Base-by-base conservation (phyloP, 2,329 filamentous ascomycete genomes). In the Aspergillus sp. region DNA sequence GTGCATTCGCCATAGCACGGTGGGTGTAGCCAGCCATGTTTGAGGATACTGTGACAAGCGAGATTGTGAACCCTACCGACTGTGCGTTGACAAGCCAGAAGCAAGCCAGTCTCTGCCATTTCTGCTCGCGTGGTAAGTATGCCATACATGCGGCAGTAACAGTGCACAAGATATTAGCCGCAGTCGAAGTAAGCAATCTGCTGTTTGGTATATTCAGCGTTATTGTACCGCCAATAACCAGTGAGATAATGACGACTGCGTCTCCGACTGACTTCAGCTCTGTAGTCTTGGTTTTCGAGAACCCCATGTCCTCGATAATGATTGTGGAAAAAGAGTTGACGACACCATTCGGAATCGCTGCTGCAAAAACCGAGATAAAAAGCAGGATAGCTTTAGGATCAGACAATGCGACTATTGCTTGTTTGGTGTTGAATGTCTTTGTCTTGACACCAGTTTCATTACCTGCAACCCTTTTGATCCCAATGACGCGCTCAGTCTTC, bases 1-100 rank as follows among this genome's bases (percentile, higher is more conserved):
- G 46, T 2, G 72, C 72, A 57, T 66, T 73, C 2, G 73, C 72
- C 39, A 73, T 53, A 4, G 69, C 63, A 3, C 72, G 61, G 54
- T 75, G 72, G 1, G 72, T 76, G 56, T 75, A 75, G 1, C 73
- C 72, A 2, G 70, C 73, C 71, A 76, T 75, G 39, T 75, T 76
- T 2, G 70, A 73, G 1, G 66, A 72, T 14, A 76, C 66, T 1
- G 68, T 76, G 1, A 68, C 67, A 8, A 76, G 60, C 1, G 71
- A 69, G 6, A 76, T 64, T 1, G 74, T 73, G 48, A 74, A 76
- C 14, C 72, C 72, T 6, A 76, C 71, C 1, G 69, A 71, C 55
- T 76, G 73, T 1, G 70, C 52, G 57, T 75, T 76, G 1, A 74
- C 71, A 2, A 76, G 69, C 74, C 73, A 76, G 58, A 76, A 76